phyloP scores from a whole-genome alignment of 2,329 filamentous ascomycete species.

The Aspergillus fumigatiaffinis region DNA sequence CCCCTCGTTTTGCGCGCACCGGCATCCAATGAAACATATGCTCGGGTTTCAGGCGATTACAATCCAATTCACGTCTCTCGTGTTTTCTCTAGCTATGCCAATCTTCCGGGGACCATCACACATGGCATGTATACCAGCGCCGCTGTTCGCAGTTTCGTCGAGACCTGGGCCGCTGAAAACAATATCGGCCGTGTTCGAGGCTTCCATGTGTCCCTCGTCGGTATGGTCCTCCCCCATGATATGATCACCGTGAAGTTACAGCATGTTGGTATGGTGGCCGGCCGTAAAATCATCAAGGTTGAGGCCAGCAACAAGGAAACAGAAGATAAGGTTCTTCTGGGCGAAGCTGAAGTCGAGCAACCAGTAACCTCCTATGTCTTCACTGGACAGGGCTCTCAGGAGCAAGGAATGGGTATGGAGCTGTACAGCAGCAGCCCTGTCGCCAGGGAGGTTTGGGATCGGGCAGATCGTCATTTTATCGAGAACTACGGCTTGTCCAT shows the following conservation, averaged over 20 bases:
- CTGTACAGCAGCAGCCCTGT: slow-evolving; percentile 90
- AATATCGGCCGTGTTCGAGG: slow-evolving; percentile 95
- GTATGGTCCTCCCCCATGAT: slow-evolving; percentile 97
- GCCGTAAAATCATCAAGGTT: slow-evolving; percentile 99
- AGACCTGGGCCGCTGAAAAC: slow-evolving; percentile 99
- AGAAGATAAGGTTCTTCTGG: slow-evolving; percentile 91
- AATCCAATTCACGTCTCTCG: slow-evolving; percentile 98
- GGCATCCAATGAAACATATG: slow-evolving; percentile 95
- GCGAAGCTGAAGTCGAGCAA: slow-evolving; percentile 96
- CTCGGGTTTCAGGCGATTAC: slow-evolving; percentile 94
- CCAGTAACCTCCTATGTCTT: slow-evolving; percentile 96
- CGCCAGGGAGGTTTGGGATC: slow-evolving; percentile 96
- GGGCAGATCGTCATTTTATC: slow-evolving; percentile 95
- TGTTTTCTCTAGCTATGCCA: slow-evolving; percentile 93
- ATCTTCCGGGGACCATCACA: slow-evolving; percentile 92
- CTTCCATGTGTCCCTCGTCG: slow-evolving; percentile 94
- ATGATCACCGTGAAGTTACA: slow-evolving; percentile 91
- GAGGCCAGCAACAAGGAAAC: slow-evolving; percentile 94
- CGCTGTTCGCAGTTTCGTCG: slow-evolving; percentile 88
- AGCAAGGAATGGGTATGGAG: slow-evolving; percentile 99
- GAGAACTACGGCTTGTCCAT: slow-evolving; percentile 99
- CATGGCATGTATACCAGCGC: slow-evolving; percentile 99
- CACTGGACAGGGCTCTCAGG: slow-evolving; percentile 95
- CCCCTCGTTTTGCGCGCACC: slow-evolving; percentile 85
- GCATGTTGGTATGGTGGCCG: slow-evolving; percentile 95